Evolutionary conservation across 768 basidiomycete genomes (phyloP).

Genomic region (Tylopilus sp.): DNA sequence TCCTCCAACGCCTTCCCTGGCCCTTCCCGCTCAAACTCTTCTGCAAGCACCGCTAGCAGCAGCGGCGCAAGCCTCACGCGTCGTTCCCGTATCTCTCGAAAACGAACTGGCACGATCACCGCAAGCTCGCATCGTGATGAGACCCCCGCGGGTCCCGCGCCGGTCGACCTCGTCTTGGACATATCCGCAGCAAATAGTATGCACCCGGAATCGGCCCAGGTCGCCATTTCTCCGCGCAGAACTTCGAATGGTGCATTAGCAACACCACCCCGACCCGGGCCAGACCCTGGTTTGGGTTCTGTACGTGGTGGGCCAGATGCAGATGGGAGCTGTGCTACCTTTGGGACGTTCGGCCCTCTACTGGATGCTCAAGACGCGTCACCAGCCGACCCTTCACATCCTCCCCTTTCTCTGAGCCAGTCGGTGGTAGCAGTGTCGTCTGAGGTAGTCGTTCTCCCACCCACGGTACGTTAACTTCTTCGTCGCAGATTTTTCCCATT

Average conservation of each 20-base stretch:
- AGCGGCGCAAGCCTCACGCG: constrained; percentile 51
- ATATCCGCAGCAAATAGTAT: constrained; percentile 26
- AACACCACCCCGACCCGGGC: constrained; percentile 13
- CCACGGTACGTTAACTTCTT: constrained; percentile 19
- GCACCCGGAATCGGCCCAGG: constrained; percentile 1
- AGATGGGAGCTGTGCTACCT: constrained; percentile 25
- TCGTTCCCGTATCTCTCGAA: constrained; percentile 44
- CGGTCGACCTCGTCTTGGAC: constrained; percentile 23
- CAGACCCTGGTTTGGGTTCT: constrained; percentile 9
- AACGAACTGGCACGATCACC: constrained; percentile 53
- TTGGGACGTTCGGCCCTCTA: constrained; percentile 25
- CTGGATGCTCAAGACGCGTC: constrained; percentile 13
- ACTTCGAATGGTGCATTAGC: constrained; percentile 5
- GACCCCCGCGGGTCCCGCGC: constrained; percentile 2
- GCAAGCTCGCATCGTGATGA: constrained; percentile 26
- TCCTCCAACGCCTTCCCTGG: constrained; percentile 25
- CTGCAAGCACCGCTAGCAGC: constrained; percentile 40
- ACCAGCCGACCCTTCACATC: not conserved
- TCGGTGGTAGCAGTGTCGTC: constrained; percentile 9
- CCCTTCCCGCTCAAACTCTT: constrained; percentile 34
- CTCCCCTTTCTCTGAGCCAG: constrained; percentile 9
- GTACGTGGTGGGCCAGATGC: constrained; percentile 6
- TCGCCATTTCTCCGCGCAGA: constrained; percentile 9
- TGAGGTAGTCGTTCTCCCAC: constrained; percentile 13
- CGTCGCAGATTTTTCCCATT: constrained; percentile 14